Percentiles rank a stretch among this genome's conserved stretches.
These are phyloP conservation scores for Knoxia roxburghii DNA, from an alignment of 257 asterid genomes.

Conservation along the genomic window DNA sequence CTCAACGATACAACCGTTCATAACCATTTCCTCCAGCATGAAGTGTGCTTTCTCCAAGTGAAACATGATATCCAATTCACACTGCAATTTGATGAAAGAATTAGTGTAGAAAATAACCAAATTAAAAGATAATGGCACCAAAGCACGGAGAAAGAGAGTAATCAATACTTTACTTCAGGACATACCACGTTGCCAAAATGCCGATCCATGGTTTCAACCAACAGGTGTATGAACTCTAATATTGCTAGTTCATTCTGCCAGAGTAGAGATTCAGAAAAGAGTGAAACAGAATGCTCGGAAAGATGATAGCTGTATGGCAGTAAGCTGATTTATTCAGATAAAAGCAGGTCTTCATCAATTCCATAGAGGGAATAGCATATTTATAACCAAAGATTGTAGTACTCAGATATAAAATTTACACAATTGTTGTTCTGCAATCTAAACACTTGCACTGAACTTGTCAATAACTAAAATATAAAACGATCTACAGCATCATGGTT, in stretches of 20 bases:
- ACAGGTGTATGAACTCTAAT: conserved; percentile 85
- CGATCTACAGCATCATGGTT: not conserved
- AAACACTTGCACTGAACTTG: not conserved
- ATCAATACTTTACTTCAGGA: conserved; percentile 11
- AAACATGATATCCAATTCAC: conserved; percentile 94
- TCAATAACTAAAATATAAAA: not conserved
- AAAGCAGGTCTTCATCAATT: not conserved
- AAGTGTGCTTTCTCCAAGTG: conserved; percentile 97
- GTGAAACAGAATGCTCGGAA: not conserved
- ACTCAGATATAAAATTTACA: not conserved
- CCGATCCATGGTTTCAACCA: conserved; percentile 99
- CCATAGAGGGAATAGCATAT: not conserved
- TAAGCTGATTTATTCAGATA: not conserved
- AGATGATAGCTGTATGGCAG: not conserved
- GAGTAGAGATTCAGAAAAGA: conserved; percentile 6
- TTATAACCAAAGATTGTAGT: not conserved
- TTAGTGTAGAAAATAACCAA: not conserved
- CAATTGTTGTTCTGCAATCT: not conserved
- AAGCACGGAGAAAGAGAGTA: too few species aligned
- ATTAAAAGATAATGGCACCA: not conserved
- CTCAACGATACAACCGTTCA: conserved; percentile 90
- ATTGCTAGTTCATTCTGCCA: conserved; percentile 95
- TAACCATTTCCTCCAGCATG: conserved; percentile 99
- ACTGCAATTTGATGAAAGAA: conserved; percentile 32
- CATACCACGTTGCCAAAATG: conserved; percentile 97